These are phyloP conservation scores for Pestalotiopsis fici DNA, from an alignment of 2,329 filamentous ascomycete species.

Conservation along the genomic window DNA sequence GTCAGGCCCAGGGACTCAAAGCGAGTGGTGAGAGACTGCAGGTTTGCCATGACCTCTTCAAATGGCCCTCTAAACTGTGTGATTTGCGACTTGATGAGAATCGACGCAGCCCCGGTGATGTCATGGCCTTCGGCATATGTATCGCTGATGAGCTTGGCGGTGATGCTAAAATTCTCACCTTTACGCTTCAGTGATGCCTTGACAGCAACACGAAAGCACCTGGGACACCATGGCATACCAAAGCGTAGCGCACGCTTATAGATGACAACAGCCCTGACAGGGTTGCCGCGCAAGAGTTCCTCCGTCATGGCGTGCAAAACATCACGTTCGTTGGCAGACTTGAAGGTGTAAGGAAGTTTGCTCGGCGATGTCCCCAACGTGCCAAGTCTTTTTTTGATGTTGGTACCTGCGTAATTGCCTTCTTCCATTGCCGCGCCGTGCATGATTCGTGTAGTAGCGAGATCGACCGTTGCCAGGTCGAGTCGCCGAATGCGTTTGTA, in stretches of 20 bases:
- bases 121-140: conserved; percentile 43
- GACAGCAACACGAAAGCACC: conserved; percentile 50
- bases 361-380: conserved; percentile 23
- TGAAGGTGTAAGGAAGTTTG: conserved; percentile 23
- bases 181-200: conserved; percentile 38
- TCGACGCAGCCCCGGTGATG: conserved; percentile 34
- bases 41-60: conserved; percentile 21
- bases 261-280: conserved; percentile 33
- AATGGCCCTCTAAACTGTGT: conserved; percentile 18
- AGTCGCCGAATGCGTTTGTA: conserved; percentile 33
- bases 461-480: conserved; percentile 32
- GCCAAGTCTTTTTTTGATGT: conserved; percentile 20
- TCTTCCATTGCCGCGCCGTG: conserved; percentile 26
- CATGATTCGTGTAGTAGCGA: conserved; percentile 40
- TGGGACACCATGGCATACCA: conserved; percentile 37
- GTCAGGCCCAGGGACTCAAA: conserved; percentile 27
- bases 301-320: conserved; percentile 42
- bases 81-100: conserved; percentile 25
- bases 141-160: conserved; percentile 39
- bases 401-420: conserved; percentile 13
- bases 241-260: conserved; percentile 37
- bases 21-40: conserved; percentile 23
- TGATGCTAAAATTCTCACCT: conserved; percentile 27
- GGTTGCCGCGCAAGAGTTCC: conserved; percentile 32
- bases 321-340: conserved; percentile 28